phyloP scores from a whole-genome alignment of 1,284 basidiomycete species.

The Mrakiaceae sp. region DNA sequence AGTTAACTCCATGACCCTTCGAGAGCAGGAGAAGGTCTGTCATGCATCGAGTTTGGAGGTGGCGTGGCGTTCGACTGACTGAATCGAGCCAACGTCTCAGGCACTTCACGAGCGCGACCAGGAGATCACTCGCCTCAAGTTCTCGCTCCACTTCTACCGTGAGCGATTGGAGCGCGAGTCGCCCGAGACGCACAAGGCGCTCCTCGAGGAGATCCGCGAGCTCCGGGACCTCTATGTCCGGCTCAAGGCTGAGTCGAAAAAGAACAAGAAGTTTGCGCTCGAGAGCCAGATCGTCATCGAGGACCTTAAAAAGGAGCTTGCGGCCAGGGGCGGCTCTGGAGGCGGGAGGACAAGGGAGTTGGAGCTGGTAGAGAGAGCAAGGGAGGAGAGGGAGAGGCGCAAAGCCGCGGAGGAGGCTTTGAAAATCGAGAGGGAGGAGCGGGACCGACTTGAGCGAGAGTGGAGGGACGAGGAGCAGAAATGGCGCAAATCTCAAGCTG shows the following conservation, averaged over 20 bases:
- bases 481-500: too few relatives aligned
- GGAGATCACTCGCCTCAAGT: conserved; percentile 88
- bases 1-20: conserved; percentile 49
- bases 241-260: conserved; percentile 82
- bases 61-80: neutral
- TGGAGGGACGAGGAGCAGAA: too few relatives aligned
- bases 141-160: conserved; percentile 85
- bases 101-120: conserved; percentile 88
- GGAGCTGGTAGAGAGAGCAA: conserved; percentile 21
- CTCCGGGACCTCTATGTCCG: conserved; percentile 88
- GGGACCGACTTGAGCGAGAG: conserved; percentile 40
- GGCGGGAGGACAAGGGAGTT: conserved; percentile 21
- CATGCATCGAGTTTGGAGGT: neutral
- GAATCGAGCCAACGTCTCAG: conserved; percentile 35
- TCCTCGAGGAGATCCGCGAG: conserved; percentile 84
- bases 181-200: conserved; percentile 81
- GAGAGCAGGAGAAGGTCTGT: conserved; percentile 87
- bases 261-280: conserved; percentile 73
- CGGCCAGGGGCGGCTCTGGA: conserved; percentile 17
- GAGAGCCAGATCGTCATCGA: conserved; percentile 73
- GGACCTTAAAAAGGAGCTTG: conserved; percentile 44
- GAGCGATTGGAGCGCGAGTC: conserved; percentile 71
- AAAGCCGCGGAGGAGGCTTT: conserved; percentile 20
- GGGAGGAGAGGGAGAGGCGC: conserved; percentile 24
- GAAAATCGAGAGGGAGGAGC: conserved; percentile 22